A percentile compares a stretch with the other conserved stretches of the same genome.
These are phyloP conservation scores for Aspergillus ibericus DNA, from an alignment of 2,329 filamentous ascomycete species.

Conservation along the genomic window DNA sequence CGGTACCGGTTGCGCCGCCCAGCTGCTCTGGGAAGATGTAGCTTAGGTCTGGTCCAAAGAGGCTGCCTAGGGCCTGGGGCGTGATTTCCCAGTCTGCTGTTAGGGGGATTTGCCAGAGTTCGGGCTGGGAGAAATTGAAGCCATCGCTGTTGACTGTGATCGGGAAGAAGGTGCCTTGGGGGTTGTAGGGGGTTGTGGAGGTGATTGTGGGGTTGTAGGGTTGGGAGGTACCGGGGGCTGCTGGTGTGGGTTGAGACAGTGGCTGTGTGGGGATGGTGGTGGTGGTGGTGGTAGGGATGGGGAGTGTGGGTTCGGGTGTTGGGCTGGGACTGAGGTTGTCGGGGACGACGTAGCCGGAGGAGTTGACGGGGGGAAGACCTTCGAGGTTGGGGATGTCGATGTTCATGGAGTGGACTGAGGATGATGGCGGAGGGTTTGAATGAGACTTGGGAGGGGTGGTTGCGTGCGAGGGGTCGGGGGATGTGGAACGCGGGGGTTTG, in stretches of 20 bases:
- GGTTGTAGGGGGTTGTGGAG: neutral
- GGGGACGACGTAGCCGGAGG: slow-evolving; percentile 34
- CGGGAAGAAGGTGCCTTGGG: neutral
- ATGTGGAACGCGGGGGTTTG: neutral
- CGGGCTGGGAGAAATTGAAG: slow-evolving; percentile 39
- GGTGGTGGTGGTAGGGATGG: neutral
- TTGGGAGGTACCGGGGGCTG: neutral
- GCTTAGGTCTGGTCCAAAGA: slow-evolving; percentile 18
- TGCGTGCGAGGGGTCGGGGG: slow-evolving; percentile 18
- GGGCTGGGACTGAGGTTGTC: slow-evolving; percentile 20
- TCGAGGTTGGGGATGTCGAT: slow-evolving; percentile 30
- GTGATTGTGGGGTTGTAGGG: neutral
- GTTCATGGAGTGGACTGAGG: slow-evolving; percentile 6
- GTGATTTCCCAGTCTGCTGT: slow-evolving; percentile 75
- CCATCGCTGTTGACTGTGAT: slow-evolving; percentile 9
- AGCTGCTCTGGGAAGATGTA: slow-evolving; percentile 2
- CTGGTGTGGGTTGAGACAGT: neutral
- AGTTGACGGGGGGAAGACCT: slow-evolving; percentile 34
- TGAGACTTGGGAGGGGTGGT: slow-evolving; percentile 3
- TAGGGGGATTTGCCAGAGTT: slow-evolving; percentile 89
- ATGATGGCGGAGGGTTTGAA: slow-evolving; percentile 9
- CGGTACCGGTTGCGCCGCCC: neutral
- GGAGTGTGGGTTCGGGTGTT: neutral
- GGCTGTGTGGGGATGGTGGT: neutral
- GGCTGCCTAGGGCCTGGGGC: slow-evolving; percentile 25